Conservation (phyloP, 2,329 filamentous ascomycete genomes). For the Trichoderma pleuroti region DNA sequence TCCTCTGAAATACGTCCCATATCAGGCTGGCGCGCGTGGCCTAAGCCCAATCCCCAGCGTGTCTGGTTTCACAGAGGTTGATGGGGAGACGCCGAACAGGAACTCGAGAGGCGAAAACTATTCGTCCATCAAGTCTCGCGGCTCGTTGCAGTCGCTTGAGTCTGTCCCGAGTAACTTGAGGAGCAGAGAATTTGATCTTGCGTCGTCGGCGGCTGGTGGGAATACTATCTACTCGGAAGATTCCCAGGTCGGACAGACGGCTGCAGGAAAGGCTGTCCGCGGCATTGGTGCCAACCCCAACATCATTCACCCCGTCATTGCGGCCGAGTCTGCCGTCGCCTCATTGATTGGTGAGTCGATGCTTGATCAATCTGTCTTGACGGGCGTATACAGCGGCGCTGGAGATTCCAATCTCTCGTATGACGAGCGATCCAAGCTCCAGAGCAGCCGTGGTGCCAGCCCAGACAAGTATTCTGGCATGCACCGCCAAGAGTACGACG, state of each 20-base stretch:
- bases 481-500: constrained; percentile 36
- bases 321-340: constrained; percentile 84
- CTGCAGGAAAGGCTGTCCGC: constrained; percentile 66
- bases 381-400: constrained; percentile 43
- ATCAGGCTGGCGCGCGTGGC: constrained; percentile 65
- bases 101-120: constrained; percentile 51
- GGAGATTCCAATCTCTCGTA: constrained; percentile 38
- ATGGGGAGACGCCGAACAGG: constrained; percentile 54
- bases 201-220: constrained; percentile 50
- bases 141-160: constrained; percentile 34
- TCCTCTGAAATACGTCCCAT: constrained; percentile 63
- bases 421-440: constrained; percentile 31
- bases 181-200: constrained; percentile 52
- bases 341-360: constrained; percentile 77
- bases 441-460: constrained; percentile 36
- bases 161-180: constrained; percentile 41
- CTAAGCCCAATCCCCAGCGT: constrained; percentile 91
- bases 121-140: constrained; percentile 57
- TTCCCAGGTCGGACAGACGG: constrained; percentile 56
- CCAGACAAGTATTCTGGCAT: constrained; percentile 42
- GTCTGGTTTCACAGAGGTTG: constrained; percentile 75
- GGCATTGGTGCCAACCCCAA: constrained; percentile 70
- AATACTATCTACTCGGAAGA: constrained; percentile 50
- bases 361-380: constrained; percentile 66
- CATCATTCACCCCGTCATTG: constrained; percentile 67